A percentile compares a stretch with the other conserved stretches of the same genome.
Evolutionary conservation across 2,329 filamentous ascomycete genomes (phyloP).

Genomic region (Metarhizium guizhouense): DNA sequence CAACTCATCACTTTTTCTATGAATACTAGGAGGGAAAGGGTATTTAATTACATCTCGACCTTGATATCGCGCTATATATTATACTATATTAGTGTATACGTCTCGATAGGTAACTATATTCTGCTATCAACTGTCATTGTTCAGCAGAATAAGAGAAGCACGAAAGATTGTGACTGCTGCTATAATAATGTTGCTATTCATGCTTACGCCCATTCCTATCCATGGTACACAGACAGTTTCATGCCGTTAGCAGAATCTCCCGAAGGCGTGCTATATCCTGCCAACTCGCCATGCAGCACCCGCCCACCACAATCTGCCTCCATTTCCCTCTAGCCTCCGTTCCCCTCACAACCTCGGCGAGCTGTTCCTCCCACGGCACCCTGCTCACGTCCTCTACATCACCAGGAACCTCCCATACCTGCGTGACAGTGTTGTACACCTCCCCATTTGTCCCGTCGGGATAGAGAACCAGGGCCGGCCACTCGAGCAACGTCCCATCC

Average conservation of each 20-base stretch:
- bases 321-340: slow-evolving; percentile 30
- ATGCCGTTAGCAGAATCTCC: neutral
- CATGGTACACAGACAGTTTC: too few relatives aligned
- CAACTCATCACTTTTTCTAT: too few relatives aligned
- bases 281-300: slow-evolving; percentile 41
- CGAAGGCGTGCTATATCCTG: slow-evolving; percentile 25
- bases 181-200: too few relatives aligned
- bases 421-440: slow-evolving; percentile 55
- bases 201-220: too few relatives aligned
- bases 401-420: slow-evolving; percentile 46
- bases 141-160: too few relatives aligned
- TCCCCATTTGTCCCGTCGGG: slow-evolving; percentile 62
- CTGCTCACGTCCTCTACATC: slow-evolving; percentile 10
- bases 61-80: too few relatives aligned
- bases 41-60: too few relatives aligned
- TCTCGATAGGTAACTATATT: too few relatives aligned
- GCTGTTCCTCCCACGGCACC: slow-evolving; percentile 36
- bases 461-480: slow-evolving; percentile 53
- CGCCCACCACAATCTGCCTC: slow-evolving; percentile 39
- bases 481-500: slow-evolving; percentile 22
- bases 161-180: too few relatives aligned
- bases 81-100: too few relatives aligned
- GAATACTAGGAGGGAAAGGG: too few relatives aligned
- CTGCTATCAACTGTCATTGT: too few relatives aligned
- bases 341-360: slow-evolving; percentile 30